phyloP scores from a whole-genome alignment of 495 filamentous ascomycete species.

The Penicillium atrosanguineum region DNA sequence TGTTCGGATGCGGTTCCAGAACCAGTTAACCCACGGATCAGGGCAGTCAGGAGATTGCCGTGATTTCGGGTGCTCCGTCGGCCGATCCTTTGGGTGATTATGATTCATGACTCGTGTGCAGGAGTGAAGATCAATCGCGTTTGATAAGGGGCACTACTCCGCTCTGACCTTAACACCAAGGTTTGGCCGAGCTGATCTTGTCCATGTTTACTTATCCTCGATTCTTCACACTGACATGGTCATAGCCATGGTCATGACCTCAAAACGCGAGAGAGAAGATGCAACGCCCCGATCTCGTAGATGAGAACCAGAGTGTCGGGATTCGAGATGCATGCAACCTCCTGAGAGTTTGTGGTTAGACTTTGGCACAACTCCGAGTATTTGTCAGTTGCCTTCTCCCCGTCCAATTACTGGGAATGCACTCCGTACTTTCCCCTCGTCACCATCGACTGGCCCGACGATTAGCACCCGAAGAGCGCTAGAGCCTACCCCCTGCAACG shows the following conservation, averaged over 20 bases:
- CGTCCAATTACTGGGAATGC: not conserved
- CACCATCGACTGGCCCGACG: no score
- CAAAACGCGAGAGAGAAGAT: no score
- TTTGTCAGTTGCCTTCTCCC: not conserved
- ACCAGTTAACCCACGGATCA: constrained; percentile 4
- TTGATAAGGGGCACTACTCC: no score
- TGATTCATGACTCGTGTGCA: not conserved
- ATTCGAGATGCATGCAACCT: not conserved
- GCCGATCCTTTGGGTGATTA: not conserved
- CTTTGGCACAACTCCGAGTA: not conserved
- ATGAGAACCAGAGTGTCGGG: not conserved
- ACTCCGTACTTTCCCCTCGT: not conserved
- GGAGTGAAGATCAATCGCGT: no score
- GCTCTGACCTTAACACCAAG: no score
- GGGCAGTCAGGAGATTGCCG: not conserved
- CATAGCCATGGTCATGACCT: no score
- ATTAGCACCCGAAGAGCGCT: not conserved
- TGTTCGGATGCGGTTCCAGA: constrained; percentile 16
- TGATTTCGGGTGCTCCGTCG: not conserved
- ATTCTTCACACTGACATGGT: not conserved
- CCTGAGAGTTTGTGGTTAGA: not conserved
- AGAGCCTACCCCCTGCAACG: not conserved
- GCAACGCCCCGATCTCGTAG: not conserved
- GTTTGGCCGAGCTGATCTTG: not conserved
- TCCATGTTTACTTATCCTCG: not conserved